Conservation (phyloP, 2,329 filamentous ascomycete genomes). For the Mycosphaerella sp. region DNA sequence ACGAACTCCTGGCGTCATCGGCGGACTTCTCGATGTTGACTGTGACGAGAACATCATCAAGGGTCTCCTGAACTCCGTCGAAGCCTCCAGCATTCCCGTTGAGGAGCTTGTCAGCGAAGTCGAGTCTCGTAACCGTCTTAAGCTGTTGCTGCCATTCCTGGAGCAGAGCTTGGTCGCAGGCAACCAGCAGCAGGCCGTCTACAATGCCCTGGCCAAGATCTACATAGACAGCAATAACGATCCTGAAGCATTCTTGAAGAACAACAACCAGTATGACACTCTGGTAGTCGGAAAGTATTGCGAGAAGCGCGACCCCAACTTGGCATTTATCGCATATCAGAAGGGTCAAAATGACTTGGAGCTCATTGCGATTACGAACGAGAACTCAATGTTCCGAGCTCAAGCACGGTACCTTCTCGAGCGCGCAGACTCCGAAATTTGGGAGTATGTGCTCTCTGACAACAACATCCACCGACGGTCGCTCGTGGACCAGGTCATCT, state of each 20-base stretch:
- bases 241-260: constrained; percentile 92
- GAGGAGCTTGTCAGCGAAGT: constrained; percentile 91
- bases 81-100: constrained; percentile 78
- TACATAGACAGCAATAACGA: constrained; percentile 99
- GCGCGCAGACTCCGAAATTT: constrained; percentile 81
- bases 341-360: constrained; percentile 98
- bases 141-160: constrained; percentile 91
- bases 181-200: constrained; percentile 93
- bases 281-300: constrained; percentile 94
- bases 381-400: constrained; percentile 99
- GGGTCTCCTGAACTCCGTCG: constrained; percentile 76
- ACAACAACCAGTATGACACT: constrained; percentile 95
- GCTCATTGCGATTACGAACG: constrained; percentile 95
- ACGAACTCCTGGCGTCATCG: constrained; percentile 85
- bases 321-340: constrained; percentile 88
- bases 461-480: constrained; percentile 95
- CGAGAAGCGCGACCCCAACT: constrained; percentile 94
- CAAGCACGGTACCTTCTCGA: constrained; percentile 93
- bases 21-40: constrained; percentile 89
- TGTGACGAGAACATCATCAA: constrained; percentile 97
- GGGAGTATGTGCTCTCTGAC: constrained; percentile 87
- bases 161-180: constrained; percentile 83
- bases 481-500: constrained; percentile 91
- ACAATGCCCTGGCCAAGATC: constrained; percentile 96
- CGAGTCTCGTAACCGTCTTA: constrained; percentile 91